Evolutionary conservation across 2,329 filamentous ascomycete genomes (phyloP).

Genomic region (Albifimbria verrucaria): DNA sequence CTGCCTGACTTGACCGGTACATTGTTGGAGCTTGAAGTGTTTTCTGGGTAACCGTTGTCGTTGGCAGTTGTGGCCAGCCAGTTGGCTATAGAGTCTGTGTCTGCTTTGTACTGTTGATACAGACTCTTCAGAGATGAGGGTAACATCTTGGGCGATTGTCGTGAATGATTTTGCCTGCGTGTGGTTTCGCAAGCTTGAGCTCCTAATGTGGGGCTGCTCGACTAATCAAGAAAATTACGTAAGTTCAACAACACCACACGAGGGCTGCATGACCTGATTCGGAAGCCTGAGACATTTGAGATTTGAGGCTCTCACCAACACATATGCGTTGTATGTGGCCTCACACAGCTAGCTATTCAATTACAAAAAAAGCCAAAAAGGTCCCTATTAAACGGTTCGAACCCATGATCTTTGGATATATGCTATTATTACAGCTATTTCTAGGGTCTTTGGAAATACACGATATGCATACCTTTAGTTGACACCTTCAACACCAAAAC

Average conservation of each 20-base stretch:
- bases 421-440: not conserved
- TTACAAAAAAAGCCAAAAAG: not conserved
- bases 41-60: constrained; percentile 6
- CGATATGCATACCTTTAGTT: not conserved
- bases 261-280: not conserved
- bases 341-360: not conserved
- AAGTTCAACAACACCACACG: not conserved
- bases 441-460: not conserved
- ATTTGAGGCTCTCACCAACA: not conserved
- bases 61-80: constrained; percentile 14
- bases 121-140: constrained; percentile 10
- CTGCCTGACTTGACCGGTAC: constrained; percentile 2
- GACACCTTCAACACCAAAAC: not conserved
- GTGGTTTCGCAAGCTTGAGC: no score
- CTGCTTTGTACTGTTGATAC: constrained; percentile 16
- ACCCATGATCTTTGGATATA: not conserved
- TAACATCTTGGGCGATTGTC: constrained; percentile 2
- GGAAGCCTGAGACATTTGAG: not conserved
- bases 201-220: no score
- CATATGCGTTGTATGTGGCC: not conserved
- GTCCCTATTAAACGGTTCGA: not conserved
- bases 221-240: not conserved
- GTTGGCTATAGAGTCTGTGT: constrained; percentile 14
- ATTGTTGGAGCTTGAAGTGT: not conserved
- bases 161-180: no score